These are phyloP conservation scores for Neospora caninum DNA, from an alignment of 169 alveolate species.

Conservation along the genomic window DNA sequence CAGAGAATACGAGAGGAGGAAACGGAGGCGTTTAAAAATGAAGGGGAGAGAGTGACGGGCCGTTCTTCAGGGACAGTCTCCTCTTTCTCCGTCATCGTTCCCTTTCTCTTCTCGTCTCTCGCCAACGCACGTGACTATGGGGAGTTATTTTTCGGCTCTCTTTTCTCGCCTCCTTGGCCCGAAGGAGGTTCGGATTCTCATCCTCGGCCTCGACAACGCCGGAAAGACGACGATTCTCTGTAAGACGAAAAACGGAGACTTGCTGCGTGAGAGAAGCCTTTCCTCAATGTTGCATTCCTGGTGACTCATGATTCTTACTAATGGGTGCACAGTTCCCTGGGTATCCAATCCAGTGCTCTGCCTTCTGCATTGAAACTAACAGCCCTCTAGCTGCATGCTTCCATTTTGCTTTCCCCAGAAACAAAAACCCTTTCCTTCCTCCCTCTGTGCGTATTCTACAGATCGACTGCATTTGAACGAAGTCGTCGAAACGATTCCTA, in stretches of 20 bases:
- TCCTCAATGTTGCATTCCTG: too few species aligned
- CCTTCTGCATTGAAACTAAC: too few species aligned
- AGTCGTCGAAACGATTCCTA: conserved; percentile 95
- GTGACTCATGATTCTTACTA: too few species aligned
- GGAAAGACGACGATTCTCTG: conserved; percentile 98
- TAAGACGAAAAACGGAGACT: background rate
- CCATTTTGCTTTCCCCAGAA: too few species aligned
- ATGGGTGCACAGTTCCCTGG: too few species aligned
- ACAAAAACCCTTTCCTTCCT: too few species aligned
- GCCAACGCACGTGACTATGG: conserved; percentile 75
- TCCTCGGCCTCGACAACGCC: conserved; percentile 98
- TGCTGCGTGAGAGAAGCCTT: too few species aligned
- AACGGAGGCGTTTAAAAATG: background rate
- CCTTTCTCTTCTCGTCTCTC: background rate
- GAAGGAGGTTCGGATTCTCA: conserved; percentile 93
- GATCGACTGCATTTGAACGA: conserved; percentile 94
- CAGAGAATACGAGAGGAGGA: background rate
- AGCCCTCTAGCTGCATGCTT: too few species aligned
- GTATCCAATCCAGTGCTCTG: too few species aligned
- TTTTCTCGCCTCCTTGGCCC: conserved; percentile 88
- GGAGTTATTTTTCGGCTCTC: conserved; percentile 82
- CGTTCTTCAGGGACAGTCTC: background rate
- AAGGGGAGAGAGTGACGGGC: background rate
- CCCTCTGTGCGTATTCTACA: background rate
- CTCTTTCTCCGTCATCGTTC: background rate